A percentile compares a stretch with the other conserved stretches of the same genome.
Evolutionary conservation across 768 basidiomycete species (phyloP).

Genomic region (Leucocoprinus birnbaumii): DNA sequence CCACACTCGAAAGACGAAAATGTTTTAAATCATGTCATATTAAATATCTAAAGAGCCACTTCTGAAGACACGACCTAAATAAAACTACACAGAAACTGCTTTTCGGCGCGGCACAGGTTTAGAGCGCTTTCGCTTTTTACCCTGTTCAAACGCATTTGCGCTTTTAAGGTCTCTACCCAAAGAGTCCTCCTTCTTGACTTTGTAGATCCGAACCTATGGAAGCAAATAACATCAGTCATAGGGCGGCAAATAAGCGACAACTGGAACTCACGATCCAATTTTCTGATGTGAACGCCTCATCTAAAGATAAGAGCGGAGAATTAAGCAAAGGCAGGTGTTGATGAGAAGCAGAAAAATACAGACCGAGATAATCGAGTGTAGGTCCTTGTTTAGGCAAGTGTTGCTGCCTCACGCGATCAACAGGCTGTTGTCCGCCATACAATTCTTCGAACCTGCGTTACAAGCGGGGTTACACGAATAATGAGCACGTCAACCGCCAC

Average conservation of each 20-base stretch:
- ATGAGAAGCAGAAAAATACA: constrained; percentile 24
- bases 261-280: constrained; percentile 88
- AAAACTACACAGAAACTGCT: constrained; percentile 34
- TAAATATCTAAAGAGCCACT: constrained; percentile 4
- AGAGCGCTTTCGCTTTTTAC: constrained; percentile 85
- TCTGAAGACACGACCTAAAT: neutral
- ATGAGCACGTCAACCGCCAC: neutral
- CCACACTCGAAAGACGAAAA: too few relatives aligned
- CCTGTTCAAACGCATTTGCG: constrained; percentile 80
- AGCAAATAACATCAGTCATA: constrained; percentile 8
- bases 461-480: constrained; percentile 4
- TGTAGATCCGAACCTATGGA: constrained; percentile 80
- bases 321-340: neutral
- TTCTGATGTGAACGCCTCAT: constrained; percentile 98
- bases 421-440: constrained; percentile 67
- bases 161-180: constrained; percentile 88
- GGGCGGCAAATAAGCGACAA: neutral
- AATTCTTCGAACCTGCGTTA: constrained; percentile 74
- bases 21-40: too few relatives aligned
- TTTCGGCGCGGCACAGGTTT: constrained; percentile 66
- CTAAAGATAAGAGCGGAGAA: constrained; percentile 31
- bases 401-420: constrained; percentile 91
- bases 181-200: constrained; percentile 91
- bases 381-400: constrained; percentile 73
- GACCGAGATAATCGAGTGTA: constrained; percentile 85